Percentiles rank a stretch among this genome's conserved stretches.
Evolutionary conservation across 352 stramenopile species (phyloP).

Genomic region (Globisporangium viniferum): DNA sequence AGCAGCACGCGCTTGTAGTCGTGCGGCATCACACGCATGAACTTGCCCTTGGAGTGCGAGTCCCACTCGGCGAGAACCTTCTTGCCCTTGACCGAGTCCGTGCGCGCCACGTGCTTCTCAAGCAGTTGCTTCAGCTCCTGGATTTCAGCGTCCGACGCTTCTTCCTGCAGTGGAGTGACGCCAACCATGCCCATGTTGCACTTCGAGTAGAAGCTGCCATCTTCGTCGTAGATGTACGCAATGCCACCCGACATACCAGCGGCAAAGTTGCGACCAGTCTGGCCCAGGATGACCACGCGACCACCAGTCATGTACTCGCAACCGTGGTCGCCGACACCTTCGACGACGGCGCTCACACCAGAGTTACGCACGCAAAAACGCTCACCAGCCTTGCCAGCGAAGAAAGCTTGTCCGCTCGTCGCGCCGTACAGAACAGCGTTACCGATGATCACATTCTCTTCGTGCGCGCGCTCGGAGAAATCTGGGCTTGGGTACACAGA

Average conservation of each 20-base stretch:
- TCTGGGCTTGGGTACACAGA: constrained; percentile 81
- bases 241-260: constrained; percentile 96
- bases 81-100: constrained; percentile 81
- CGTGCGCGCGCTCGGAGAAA: constrained; percentile 63
- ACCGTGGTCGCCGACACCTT: constrained; percentile 95
- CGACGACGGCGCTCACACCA: constrained; percentile 93
- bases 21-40: constrained; percentile 64
- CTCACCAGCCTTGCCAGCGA: constrained; percentile 94
- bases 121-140: constrained; percentile 86
- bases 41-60: constrained; percentile 32
- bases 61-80: constrained; percentile 92
- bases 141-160: constrained; percentile 67
- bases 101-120: constrained; percentile 87
- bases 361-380: constrained; percentile 97
- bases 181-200: constrained; percentile 97
- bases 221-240: constrained; percentile 95
- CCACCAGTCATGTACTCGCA: constrained; percentile 99
- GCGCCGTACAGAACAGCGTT: constrained; percentile 95
- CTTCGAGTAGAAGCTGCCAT: constrained; percentile 88
- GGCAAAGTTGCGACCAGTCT: constrained; percentile 95
- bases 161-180: constrained; percentile 58
- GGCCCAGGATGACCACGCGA: constrained; percentile 90
- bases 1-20: constrained; percentile 68
- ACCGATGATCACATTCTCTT: constrained; percentile 91
- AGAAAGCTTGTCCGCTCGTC: constrained; percentile 93